Base-by-base conservation (phyloP, 768 basidiomycete species). In the Collybia sordida region DNA sequence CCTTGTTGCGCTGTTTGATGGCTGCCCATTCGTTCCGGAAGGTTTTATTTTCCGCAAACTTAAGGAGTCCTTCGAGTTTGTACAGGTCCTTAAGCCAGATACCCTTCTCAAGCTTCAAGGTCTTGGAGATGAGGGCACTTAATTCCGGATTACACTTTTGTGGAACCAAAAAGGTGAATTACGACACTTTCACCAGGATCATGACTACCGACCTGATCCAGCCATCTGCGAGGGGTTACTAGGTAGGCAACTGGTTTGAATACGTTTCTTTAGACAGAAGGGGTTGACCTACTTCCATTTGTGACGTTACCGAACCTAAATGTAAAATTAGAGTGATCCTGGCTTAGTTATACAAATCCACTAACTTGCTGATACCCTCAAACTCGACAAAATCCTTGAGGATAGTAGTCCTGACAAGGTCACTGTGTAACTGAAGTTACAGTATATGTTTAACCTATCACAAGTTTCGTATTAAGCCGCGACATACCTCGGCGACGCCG, bases 141-240 rank as follows among this genome's bases (percentile, higher is more conserved):
- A 98, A 80, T 40, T 81, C 75, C 7, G 93, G 93, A 73, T 99
- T 99, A 77, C 93, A 95, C 82, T 86, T 71, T 21, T 35, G 35
- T 46, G 18, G 7, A 34, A 15, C 28, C 12, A 9, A 22, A 19
- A 31, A 5, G 50, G 39, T 21, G n/a, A 6, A 12, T 3, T 12
- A 31, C 9, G 11, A 14, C 11, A 12, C 9, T 6, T 3, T 31
- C 6, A 12, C 11, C 3, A 31, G 11, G 11, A 31, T 31, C 15
- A n/a, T 14, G 6, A 31, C 24, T 12, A 54, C 56, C 5, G 49
- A 80, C 81, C 64, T 89, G 88, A 58, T 93, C 88, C 43, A 95
- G 82, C 92, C 91, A 97, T 55, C 96, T 83, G 55, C 96, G 89
- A 42, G 91, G 93, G 18, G 93, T 97, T 55, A 97, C 87, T 87